A percentile compares a stretch with the other conserved stretches of the same genome.
These are phyloP conservation scores for Aurantiochytrium sp. DNA, from an alignment of 108 stramenopile genomes.

Conservation along the genomic window DNA sequence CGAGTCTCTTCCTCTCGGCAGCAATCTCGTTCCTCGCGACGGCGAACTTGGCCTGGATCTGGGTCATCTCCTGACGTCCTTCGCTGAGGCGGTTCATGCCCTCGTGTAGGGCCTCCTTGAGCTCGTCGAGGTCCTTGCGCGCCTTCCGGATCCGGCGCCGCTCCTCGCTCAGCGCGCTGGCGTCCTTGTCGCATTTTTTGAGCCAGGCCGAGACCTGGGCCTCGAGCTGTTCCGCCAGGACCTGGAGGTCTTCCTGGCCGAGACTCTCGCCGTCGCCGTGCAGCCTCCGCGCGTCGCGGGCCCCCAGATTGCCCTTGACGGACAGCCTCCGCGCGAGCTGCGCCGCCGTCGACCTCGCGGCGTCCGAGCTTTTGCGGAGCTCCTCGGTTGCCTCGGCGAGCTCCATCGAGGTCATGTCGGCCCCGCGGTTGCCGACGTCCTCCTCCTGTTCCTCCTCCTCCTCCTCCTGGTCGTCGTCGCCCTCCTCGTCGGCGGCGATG, in stretches of 20 bases:
- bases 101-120: neutral
- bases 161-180: neutral
- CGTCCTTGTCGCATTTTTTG: neutral
- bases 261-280: neutral
- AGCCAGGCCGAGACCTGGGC: neutral
- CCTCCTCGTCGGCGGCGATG: too few relatives aligned
- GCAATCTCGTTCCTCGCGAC: neutral
- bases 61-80: neutral
- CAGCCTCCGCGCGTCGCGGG: too few relatives aligned
- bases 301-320: neutral
- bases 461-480: too few relatives aligned
- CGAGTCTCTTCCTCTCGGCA: neutral
- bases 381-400: neutral
- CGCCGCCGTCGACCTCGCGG: neutral
- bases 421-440: neutral
- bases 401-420: neutral
- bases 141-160: neutral
- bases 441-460: too few relatives aligned
- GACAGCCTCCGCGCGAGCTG: neutral
- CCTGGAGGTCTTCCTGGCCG: neutral
- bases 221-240: neutral
- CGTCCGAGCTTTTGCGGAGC: neutral
- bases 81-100: neutral
- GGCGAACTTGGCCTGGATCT: neutral
- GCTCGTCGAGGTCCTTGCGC: neutral